Evolutionary conservation across 305 asterid species (phyloP).

Genomic region (Fraxinus velutina): DNA sequence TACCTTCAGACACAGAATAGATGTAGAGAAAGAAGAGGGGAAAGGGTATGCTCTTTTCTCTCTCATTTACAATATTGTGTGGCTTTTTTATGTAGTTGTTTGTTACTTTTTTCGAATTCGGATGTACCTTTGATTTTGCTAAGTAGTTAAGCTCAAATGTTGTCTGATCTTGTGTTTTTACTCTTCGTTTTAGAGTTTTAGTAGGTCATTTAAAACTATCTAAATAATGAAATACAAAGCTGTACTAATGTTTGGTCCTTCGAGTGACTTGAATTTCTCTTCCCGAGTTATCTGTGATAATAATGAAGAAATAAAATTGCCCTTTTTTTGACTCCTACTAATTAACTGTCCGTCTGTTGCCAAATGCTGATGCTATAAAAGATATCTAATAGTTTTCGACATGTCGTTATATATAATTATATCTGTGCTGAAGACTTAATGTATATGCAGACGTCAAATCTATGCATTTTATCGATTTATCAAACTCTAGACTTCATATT

Average conservation of each 20-base stretch:
- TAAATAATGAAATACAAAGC: constrained; percentile 21
- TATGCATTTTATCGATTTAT: background rate
- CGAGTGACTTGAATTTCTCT: background rate
- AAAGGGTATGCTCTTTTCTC: constrained; percentile 37
- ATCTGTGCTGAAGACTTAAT: background rate
- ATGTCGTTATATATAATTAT: background rate
- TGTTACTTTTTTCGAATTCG: constrained; percentile 2
- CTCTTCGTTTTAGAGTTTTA: constrained; percentile 20
- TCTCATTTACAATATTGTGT: constrained; percentile 23
- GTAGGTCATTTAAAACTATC: constrained; percentile 26
- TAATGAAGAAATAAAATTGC: constrained; percentile 4
- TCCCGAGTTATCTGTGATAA: background rate
- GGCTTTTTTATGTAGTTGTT: constrained; percentile 32
- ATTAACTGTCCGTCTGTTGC: background rate
- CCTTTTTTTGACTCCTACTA: background rate
- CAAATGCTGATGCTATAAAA: background rate
- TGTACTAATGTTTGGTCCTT: constrained; percentile 15
- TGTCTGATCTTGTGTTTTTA: constrained; percentile 22
- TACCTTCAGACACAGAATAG: constrained; percentile 59
- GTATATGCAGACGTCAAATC: background rate
- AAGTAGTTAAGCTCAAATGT: constrained; percentile 30
- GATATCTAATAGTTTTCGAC: background rate
- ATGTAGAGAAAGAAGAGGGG: constrained; percentile 21
- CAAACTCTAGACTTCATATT: background rate
- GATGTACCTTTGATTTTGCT: constrained; percentile 22